Evolutionary conservation across 2,329 filamentous ascomycete genomes (phyloP).

Genomic region (Apiospora hydei): DNA sequence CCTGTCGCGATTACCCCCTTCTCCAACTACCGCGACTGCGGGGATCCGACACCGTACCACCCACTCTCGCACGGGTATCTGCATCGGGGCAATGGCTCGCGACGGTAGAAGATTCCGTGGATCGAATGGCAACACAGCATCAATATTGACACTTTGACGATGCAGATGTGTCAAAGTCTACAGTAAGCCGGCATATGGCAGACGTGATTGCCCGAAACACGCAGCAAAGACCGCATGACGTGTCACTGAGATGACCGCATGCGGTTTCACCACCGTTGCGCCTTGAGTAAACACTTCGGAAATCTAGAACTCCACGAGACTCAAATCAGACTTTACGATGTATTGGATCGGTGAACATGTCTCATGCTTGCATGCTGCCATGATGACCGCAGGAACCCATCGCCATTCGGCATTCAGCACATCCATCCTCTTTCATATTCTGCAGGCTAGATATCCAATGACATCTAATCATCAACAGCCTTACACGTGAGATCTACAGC

Average conservation of each 20-base stretch:
- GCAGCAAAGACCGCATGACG: slow-evolving; percentile 2
- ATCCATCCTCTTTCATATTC: neutral
- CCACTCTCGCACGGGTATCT: neutral
- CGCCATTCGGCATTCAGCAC: neutral
- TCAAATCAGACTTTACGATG: neutral
- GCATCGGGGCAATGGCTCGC: neutral
- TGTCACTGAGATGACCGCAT: neutral
- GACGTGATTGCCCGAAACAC: neutral
- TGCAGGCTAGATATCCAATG: neutral
- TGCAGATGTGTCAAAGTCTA: neutral
- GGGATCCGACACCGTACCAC: neutral
- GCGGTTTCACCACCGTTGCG: neutral
- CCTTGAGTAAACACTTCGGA: neutral
- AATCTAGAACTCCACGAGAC: neutral
- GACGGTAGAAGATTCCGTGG: neutral
- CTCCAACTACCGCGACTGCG: slow-evolving; percentile 8
- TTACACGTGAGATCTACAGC: neutral
- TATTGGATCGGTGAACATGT: neutral
- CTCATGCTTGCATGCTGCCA: neutral
- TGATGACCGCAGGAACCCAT: neutral
- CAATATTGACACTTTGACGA: neutral
- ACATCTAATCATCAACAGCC: neutral
- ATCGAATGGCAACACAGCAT: slow-evolving; percentile 9
- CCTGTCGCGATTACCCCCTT: neutral
- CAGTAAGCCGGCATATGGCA: neutral